phyloP scores from a whole-genome alignment of 805 yeast species.

The Metschnikowia colocasiae region DNA sequence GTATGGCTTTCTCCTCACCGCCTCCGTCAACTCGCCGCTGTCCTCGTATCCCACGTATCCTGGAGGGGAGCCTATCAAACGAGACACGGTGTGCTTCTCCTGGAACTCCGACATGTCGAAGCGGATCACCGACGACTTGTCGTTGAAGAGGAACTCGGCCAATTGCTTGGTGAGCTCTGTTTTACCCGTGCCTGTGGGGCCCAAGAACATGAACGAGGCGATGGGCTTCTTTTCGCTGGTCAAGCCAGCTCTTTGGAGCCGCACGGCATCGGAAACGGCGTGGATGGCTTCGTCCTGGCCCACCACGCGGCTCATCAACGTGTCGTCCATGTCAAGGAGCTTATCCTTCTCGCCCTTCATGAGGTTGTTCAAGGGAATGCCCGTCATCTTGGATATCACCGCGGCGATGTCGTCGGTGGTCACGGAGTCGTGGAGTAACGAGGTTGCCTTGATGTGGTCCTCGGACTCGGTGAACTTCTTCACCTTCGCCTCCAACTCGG shows the following conservation, averaged over 20 bases:
- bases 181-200: slow-evolving; percentile 99
- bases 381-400: slow-evolving; percentile 92
- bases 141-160: slow-evolving; percentile 89
- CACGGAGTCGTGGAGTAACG: slow-evolving; percentile 81
- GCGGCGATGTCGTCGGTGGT: slow-evolving; percentile 91
- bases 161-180: slow-evolving; percentile 91
- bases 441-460: slow-evolving; percentile 23
- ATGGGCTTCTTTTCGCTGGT: slow-evolving; percentile 93
- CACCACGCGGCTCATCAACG: slow-evolving; percentile 72
- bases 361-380: slow-evolving; percentile 87
- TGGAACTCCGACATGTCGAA: slow-evolving; percentile 99
- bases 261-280: slow-evolving; percentile 89
- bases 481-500: slow-evolving; percentile 65
- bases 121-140: slow-evolving; percentile 79
- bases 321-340: slow-evolving; percentile 79
- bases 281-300: slow-evolving; percentile 95
- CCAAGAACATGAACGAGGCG: slow-evolving; percentile 93
- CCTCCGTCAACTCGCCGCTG: slow-evolving; percentile 95
- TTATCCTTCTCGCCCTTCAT: slow-evolving; percentile 94
- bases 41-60: slow-evolving; percentile 96
- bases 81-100: slow-evolving; percentile 85
- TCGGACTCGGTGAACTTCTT: slow-evolving; percentile 43
- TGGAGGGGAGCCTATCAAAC: slow-evolving; percentile 96
- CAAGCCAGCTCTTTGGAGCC: slow-evolving; percentile 93
- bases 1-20: slow-evolving; percentile 92